Evolutionary conservation across 129 eudicot species (phyloP).

Genomic region (Tagetes erecta): DNA sequence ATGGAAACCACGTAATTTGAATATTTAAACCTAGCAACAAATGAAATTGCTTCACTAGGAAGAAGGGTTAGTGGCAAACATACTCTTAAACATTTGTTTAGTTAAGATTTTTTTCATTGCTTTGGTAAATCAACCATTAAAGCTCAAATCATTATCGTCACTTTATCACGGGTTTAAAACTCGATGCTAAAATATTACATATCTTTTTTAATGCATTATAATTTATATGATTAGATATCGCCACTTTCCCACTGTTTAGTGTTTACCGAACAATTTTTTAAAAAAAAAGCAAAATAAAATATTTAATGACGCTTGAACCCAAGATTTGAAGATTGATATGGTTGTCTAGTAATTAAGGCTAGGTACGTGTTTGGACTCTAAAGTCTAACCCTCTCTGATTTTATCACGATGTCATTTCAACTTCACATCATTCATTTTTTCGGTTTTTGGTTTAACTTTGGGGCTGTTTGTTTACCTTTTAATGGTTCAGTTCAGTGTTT

Average conservation of each 20-base stretch:
- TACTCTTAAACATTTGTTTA: slow-evolving; percentile 13
- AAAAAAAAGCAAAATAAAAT: too few relatives aligned
- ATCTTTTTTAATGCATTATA: neutral
- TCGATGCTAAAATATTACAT: neutral
- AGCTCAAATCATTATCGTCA: neutral
- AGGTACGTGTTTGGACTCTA: too few relatives aligned
- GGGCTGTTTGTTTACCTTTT: too few relatives aligned
- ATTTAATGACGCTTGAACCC: too few relatives aligned
- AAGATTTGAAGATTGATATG: too few relatives aligned
- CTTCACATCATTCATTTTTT: too few relatives aligned
- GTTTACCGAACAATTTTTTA: neutral
- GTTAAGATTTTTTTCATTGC: neutral
- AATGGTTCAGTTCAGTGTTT: too few relatives aligned
- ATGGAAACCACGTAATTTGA: slow-evolving; percentile 27
- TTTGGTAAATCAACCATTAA: slow-evolving; percentile 15
- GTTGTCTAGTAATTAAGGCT: too few relatives aligned
- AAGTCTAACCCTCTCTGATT: too few relatives aligned
- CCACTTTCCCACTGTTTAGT: neutral
- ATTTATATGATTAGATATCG: neutral
- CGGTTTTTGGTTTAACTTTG: too few relatives aligned
- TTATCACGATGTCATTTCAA: too few relatives aligned
- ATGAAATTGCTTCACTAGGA: slow-evolving; percentile 23
- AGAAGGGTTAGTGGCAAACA: slow-evolving; percentile 32
- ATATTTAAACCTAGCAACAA: slow-evolving; percentile 15
- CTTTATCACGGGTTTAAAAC: neutral